Percentiles rank a stretch among this genome's conserved stretches.
Evolutionary conservation across 495 filamentous ascomycete species (phyloP).

Genomic region (Tuber magnatum): DNA sequence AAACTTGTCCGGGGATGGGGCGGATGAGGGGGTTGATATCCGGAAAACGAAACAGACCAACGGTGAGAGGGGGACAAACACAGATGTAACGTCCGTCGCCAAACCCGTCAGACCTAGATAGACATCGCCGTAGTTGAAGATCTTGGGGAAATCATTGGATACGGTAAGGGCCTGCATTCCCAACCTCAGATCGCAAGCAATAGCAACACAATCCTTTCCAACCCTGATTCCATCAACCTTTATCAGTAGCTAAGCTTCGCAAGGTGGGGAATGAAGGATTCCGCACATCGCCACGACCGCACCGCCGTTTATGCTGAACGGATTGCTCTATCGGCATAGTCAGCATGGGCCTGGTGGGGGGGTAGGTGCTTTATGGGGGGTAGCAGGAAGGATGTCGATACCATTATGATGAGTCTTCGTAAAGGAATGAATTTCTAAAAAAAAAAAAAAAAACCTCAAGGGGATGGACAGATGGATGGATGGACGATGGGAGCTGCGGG

Average conservation of each 20-base stretch:
- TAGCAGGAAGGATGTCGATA: background rate
- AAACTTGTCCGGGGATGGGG: background rate
- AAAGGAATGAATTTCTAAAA: background rate
- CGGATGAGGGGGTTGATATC: background rate
- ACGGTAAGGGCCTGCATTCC: slow-evolving; percentile 94
- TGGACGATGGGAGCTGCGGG: background rate
- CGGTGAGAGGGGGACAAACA: slow-evolving; percentile 44
- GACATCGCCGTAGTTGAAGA: slow-evolving; percentile 94
- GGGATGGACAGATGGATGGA: background rate
- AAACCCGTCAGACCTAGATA: slow-evolving; percentile 96
- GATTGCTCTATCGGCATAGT: slow-evolving; percentile 27
- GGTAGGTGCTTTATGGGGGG: background rate
- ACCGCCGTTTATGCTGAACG: slow-evolving; percentile 41
- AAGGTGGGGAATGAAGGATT: slow-evolving; percentile 6
- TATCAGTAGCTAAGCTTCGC: background rate
- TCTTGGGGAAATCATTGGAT: slow-evolving; percentile 99
- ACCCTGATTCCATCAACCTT: slow-evolving; percentile 56
- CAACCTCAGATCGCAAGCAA: slow-evolving; percentile 96
- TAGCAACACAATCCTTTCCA: slow-evolving; percentile 98
- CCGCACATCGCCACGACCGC: slow-evolving; percentile 39
- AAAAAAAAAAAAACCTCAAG: background rate
- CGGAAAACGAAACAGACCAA: background rate
- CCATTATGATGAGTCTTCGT: slow-evolving; percentile 1
- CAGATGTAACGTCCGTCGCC: slow-evolving; percentile 89
- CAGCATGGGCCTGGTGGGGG: background rate